Evolutionary conservation across 139 green algal genomes (phyloP).

Genomic region (Tetradesmus obliquus): DNA sequence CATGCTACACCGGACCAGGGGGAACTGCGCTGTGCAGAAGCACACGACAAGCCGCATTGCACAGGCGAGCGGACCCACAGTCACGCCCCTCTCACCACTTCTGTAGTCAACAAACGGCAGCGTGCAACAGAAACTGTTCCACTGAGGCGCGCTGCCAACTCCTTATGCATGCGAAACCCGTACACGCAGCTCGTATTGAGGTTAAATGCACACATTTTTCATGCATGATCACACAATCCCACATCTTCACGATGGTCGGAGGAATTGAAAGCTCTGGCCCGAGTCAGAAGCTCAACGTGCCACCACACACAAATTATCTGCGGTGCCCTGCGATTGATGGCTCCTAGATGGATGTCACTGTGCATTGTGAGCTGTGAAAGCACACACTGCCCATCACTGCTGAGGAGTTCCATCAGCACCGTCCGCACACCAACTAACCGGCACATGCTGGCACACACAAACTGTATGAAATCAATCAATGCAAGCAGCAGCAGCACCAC

Average conservation of each 20-base stretch:
- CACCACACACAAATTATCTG: neutral
- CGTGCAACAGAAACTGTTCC: neutral
- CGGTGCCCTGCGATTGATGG: neutral
- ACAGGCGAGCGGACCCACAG: neutral
- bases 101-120: neutral
- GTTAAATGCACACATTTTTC: slow-evolving; percentile 4
- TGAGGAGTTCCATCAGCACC: neutral
- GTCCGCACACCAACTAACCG: neutral
- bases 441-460: neutral
- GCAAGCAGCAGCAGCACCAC: neutral
- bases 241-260: neutral
- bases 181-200: neutral
- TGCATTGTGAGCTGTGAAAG: neutral
- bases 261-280: neutral
- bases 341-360: neutral
- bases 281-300: neutral
- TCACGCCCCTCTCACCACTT: neutral
- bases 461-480: neutral
- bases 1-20: neutral
- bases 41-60: neutral
- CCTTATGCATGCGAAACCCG: neutral
- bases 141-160: neutral
- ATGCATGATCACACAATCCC: neutral
- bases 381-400: neutral
- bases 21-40: neutral